Evolutionary conservation across 345 rosid genomes (phyloP), one percentile per base, ranked within the genome.

Genomic region (Rubroshorea leprosula): DNA sequence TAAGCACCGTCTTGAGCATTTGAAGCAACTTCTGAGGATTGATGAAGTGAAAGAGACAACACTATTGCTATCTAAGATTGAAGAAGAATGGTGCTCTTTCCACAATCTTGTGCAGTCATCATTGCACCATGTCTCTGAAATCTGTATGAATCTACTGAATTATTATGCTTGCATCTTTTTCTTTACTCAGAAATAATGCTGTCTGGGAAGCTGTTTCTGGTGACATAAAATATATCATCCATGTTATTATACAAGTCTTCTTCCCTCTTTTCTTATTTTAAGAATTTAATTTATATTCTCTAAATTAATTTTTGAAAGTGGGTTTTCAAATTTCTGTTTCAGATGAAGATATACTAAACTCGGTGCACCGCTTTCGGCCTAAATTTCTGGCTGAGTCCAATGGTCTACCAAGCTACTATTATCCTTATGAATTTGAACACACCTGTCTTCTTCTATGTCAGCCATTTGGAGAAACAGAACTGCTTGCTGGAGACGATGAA

Each of bases 51-150:
- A 68, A 52, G 77, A 68, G 67, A 53, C 69, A 49, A 56, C 69
- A 58, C 54, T 64, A 62, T 24, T 69, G 60, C 57, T 67, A 39
- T 79, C 79, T 39, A 73, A 68, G 74, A 70, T 81, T 64, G 98
- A 92, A 79, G 84, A 86, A 79, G 88, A 82, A 58, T 92, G 98
- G 96, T 92, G 98, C 75, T 73, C 69, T 57, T 72, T 79, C 70
- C 98, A 92, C 77, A 65, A 84, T 73, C 82, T 88, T 70, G 57
- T 75, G 65, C 90, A 69, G 61, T 80, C 92, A 39, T 84, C 98
- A 3, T 74, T 92, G 45, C 78, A 75, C 68, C 81, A 86, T 55
- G 81, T 86, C 53, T 78, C 84, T 61, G 95, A 88, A 62, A 71
- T 78, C 70, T 88, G 98, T 92, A 81, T 54, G 88, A 47, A 55